Conservation (phyloP, 176 grass and related monocot genomes). For the Carex myosuroides region DNA sequence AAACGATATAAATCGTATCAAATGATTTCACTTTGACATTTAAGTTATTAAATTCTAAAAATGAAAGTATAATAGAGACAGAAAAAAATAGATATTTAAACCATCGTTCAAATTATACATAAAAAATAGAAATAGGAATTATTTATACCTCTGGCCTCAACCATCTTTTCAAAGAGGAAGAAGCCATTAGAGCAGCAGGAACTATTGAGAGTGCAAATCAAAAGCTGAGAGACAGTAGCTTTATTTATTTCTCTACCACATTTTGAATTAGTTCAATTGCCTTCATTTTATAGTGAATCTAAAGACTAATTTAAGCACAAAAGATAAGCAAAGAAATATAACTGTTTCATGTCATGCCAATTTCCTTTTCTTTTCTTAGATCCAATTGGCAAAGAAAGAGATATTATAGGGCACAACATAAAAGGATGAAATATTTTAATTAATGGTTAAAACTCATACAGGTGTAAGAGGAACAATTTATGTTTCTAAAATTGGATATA, state of each 20-base stretch:
- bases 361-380: background rate
- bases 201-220: background rate
- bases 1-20: too few species aligned
- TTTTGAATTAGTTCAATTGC: background rate
- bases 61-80: too few species aligned
- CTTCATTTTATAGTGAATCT: background rate
- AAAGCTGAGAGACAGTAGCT: background rate
- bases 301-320: slow-evolving; percentile 4
- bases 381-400: background rate
- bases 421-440: too few species aligned
- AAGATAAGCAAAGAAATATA: background rate
- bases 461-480: too few species aligned
- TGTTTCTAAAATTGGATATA: too few species aligned
- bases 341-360: background rate
- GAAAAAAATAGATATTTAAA: too few species aligned
- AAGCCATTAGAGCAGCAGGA: slow-evolving; percentile 23
- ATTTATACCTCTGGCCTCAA: slow-evolving; percentile 9
- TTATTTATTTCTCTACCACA: slow-evolving; percentile 5
- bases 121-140: background rate
- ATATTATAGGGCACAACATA: background rate
- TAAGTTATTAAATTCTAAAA: too few species aligned
- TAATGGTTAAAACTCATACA: background rate
- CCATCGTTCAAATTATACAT: background rate
- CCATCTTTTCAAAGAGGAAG: slow-evolving; percentile 12
- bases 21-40: too few species aligned